Conservation (phyloP, 192 early-diverging fungal genomes). For the Linnemannia hyalina region DNA sequence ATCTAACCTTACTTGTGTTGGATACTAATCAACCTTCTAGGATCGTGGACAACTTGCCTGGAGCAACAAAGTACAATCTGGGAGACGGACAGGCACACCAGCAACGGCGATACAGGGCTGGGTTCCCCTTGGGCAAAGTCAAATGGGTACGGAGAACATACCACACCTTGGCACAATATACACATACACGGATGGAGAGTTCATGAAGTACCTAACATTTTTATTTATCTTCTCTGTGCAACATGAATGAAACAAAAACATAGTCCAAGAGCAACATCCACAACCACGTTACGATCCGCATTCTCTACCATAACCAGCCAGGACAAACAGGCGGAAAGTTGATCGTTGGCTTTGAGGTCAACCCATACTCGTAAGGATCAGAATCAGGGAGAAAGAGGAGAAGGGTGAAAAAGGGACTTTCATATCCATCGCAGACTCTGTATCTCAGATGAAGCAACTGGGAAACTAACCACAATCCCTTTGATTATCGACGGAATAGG, state of each 20-base stretch:
- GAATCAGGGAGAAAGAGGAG: background rate
- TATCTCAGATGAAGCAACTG: background rate
- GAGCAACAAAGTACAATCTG: conserved; percentile 64
- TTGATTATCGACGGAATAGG: background rate
- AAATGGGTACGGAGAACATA: conserved; percentile 35
- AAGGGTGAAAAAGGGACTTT: background rate
- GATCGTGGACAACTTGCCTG: conserved; percentile 78
- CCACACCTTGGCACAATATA: background rate
- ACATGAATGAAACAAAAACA: background rate
- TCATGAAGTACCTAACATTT: background rate
- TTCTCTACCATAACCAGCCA: conserved; percentile 64
- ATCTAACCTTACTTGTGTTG: background rate
- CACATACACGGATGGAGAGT: background rate
- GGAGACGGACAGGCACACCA: conserved; percentile 49
- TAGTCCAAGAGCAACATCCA: conserved; percentile 69
- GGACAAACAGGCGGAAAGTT: conserved; percentile 53
- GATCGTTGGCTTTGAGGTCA: conserved; percentile 83
- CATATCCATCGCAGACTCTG: no score
- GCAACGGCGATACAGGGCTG: conserved; percentile 64
- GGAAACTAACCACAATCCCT: background rate
- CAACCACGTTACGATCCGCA: conserved; percentile 74
- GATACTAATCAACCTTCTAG: conserved; percentile 10
- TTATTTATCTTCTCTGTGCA: background rate
- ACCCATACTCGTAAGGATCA: conserved; percentile 69
- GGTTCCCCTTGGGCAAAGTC: conserved; percentile 71